phyloP scores from a whole-genome alignment of 1,139 yeast species.

The Zygoascus meyerae region DNA sequence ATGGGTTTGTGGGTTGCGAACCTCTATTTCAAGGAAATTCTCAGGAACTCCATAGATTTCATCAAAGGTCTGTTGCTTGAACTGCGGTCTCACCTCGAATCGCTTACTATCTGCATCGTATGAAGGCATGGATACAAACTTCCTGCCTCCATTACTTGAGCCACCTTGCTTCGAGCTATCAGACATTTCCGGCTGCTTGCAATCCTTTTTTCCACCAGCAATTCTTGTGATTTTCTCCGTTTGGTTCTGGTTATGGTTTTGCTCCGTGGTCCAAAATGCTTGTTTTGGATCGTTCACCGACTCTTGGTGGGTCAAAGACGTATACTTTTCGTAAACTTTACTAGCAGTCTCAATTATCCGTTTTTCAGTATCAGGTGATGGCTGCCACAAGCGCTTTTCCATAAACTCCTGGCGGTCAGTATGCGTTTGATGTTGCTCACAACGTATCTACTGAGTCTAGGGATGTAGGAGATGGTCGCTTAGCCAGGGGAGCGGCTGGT shows the following conservation, averaged over 20 bases:
- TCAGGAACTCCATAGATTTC: constrained; percentile 94
- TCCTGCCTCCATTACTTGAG: constrained; percentile 17
- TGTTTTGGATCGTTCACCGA: constrained; percentile 1
- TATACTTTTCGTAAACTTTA: constrained; percentile 4
- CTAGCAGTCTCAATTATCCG: neutral
- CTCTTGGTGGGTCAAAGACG: neutral
- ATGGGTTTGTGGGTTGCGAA: constrained; percentile 73
- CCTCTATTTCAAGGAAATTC: constrained; percentile 85
- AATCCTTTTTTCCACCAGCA: neutral
- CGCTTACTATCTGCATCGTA: constrained; percentile 25
- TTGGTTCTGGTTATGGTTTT: neutral
- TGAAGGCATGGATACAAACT: constrained; percentile 32
- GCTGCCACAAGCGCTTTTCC: no score
- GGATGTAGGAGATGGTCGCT: no score
- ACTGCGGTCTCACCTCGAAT: constrained; percentile 37
- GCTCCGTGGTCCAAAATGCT: neutral
- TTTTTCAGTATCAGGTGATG: no score
- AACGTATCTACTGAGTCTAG: no score
- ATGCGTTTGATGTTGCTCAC: no score
- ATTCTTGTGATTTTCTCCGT: neutral
- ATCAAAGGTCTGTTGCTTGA: constrained; percentile 61
- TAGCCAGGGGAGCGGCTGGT: no score
- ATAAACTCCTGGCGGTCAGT: no score
- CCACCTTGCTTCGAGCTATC: no score
- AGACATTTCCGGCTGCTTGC: no score